A percentile compares a stretch with the other conserved stretches of the same genome.
Conservation (phyloP, 169 alveolate genomes). For the Eimeria acervulina region DNA sequence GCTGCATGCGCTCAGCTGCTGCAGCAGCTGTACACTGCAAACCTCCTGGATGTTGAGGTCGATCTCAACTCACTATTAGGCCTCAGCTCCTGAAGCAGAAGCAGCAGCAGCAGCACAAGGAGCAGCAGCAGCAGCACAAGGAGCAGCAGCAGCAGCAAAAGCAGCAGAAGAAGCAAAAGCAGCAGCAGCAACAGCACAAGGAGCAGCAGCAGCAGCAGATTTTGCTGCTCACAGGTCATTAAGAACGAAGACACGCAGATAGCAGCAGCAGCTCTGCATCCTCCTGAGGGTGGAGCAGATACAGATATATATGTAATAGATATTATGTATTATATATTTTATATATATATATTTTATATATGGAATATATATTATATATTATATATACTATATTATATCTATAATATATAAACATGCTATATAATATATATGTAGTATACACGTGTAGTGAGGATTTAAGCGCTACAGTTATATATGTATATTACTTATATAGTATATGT, state of each 20-base stretch:
- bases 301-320: too few species aligned
- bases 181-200: not conserved
- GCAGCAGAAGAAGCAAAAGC: not conserved
- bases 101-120: not conserved
- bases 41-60: constrained; percentile 76
- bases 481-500: too few species aligned
- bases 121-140: too few species aligned
- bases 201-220: too few species aligned
- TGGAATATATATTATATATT: too few species aligned
- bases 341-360: too few species aligned
- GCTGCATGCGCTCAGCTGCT: constrained; percentile 82
- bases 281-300: not conserved
- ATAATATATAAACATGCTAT: too few species aligned
- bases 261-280: not conserved
- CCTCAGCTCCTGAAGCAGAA: constrained; percentile 52
- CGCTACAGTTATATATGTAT: too few species aligned
- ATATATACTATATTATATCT: too few species aligned
- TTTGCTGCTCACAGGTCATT: not conserved
- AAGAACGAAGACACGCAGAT: not conserved
- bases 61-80: constrained; percentile 77
- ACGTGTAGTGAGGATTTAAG: too few species aligned
- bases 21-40: constrained; percentile 73
- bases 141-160: not conserved
- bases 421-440: too few species aligned
- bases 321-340: too few species aligned